Conservation (phyloP, 1,139 yeast species). For the Kodamaea ohmeri region DNA sequence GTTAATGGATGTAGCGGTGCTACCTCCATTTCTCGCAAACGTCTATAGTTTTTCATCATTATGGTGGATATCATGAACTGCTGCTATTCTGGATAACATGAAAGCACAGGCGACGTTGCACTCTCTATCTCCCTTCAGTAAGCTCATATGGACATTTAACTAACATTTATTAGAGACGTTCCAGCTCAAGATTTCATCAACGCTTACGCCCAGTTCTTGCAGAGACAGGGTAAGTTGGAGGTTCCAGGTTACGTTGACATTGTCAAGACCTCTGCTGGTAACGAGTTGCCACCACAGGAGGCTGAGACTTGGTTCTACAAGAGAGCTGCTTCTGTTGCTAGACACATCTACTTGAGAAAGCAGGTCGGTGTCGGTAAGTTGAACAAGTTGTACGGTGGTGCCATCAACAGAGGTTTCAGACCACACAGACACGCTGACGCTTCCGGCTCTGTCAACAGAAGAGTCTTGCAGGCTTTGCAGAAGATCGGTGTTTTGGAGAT, state of each 20-base stretch:
- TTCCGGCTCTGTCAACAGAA: constrained; percentile 99
- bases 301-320: constrained; percentile 99
- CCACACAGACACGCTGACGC: constrained; percentile 99
- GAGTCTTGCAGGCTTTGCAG: constrained; percentile 95
- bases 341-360: constrained; percentile 99
- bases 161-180: constrained; percentile 78
- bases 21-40: constrained; percentile 11
- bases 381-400: constrained; percentile 99
- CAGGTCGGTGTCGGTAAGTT: constrained; percentile 99
- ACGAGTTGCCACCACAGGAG: constrained; percentile 99
- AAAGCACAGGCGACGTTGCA: constrained; percentile 4
- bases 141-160: constrained; percentile 21
- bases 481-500: constrained; percentile 96
- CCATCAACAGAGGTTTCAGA: constrained; percentile 98
- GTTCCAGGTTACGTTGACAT: constrained; percentile 99
- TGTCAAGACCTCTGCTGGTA: constrained; percentile 98
- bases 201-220: constrained; percentile 99
- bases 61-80: too few relatives aligned
- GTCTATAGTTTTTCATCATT: constrained; percentile 7
- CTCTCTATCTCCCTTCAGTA: constrained; percentile 16
- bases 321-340: constrained; percentile 99
- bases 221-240: constrained; percentile 99
- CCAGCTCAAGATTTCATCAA: constrained; percentile 99
- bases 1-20: constrained; percentile 8
- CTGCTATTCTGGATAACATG: too few relatives aligned